These are phyloP conservation scores for Botrytis paeoniae DNA, from an alignment of 2,329 filamentous ascomycete genomes.

Conservation along the genomic window DNA sequence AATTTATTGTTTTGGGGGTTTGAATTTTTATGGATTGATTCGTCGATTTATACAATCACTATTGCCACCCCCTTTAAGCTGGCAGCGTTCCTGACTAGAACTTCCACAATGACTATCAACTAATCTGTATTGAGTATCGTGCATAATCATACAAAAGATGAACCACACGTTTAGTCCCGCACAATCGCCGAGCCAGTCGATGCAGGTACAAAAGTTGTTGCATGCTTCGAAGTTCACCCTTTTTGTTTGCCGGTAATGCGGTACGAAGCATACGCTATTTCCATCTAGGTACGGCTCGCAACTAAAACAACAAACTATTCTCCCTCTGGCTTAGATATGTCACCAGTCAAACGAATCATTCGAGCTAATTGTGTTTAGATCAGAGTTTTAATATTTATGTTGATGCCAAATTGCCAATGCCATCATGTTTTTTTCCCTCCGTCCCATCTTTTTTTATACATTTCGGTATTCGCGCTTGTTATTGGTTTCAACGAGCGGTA, in stretches of 20 bases:
- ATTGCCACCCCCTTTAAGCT: conserved; percentile 8
- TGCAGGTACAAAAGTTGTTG: conserved; percentile 7
- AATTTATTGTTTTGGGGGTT: background rate
- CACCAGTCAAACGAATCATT: background rate
- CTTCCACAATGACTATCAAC: background rate
- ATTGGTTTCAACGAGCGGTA: conserved; percentile 11
- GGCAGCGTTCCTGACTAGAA: conserved; percentile 17
- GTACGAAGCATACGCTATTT: background rate
- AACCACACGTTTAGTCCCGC: conserved; percentile 12
- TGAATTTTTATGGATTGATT: background rate
- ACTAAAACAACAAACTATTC: conserved; percentile 3
- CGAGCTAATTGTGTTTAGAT: background rate
- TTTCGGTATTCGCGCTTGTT: conserved; percentile 11
- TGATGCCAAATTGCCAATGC: conserved; percentile 2
- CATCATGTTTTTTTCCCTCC: background rate
- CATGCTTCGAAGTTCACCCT: conserved; percentile 15
- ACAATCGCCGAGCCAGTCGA: conserved; percentile 12
- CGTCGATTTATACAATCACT: background rate
- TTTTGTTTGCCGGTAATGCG: conserved; percentile 15
- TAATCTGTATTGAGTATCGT: background rate
- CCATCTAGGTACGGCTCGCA: conserved; percentile 13
- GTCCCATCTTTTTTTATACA: conserved; percentile 13
- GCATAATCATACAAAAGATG: conserved; percentile 13
- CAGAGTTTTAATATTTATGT: background rate
- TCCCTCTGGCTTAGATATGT: background rate